Evolutionary conservation across 352 stramenopile genomes (phyloP).

Genomic region (Thalassiosira mediterranea): DNA sequence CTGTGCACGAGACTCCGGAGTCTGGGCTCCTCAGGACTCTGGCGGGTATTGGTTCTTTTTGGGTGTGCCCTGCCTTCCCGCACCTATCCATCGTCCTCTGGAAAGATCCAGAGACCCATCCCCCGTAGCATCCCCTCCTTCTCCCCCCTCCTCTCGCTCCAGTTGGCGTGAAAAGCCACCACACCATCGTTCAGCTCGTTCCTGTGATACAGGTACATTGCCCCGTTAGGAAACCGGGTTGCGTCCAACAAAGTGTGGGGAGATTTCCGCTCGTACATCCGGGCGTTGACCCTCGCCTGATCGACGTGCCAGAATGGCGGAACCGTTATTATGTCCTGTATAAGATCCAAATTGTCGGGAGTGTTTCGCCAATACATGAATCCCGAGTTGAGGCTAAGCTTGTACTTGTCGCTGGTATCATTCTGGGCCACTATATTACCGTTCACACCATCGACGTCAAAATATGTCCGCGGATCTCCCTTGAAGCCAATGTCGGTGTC

Average conservation of each 20-base stretch:
- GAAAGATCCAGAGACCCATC: no score
- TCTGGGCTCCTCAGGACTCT: no score
- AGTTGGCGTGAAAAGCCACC: no score
- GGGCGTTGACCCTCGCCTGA: constrained; percentile 19
- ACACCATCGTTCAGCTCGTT: no score
- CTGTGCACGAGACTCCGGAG: no score
- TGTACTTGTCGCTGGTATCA: constrained; percentile 10
- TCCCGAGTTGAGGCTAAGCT: constrained; percentile 17
- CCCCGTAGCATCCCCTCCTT: no score
- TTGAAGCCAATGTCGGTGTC: constrained; percentile 20
- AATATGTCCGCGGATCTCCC: constrained; percentile 15
- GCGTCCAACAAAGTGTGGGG: constrained; percentile 13
- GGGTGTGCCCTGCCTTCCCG: no score
- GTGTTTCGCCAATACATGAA: constrained; percentile 29
- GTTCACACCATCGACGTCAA: not conserved
- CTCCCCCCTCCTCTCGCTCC: no score
- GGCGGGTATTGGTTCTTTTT: no score
- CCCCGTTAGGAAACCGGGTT: constrained; percentile 13
- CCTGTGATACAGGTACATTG: no score
- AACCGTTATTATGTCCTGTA: constrained; percentile 19
- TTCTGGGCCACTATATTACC: constrained; percentile 20
- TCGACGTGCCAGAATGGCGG: constrained; percentile 23
- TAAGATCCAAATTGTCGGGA: constrained; percentile 4
- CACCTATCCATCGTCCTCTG: no score
- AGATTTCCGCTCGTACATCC: constrained; percentile 6